phyloP scores from a whole-genome alignment of 225 moss, liverwort and hornwort species.

The Takakia lepidozioides region DNA sequence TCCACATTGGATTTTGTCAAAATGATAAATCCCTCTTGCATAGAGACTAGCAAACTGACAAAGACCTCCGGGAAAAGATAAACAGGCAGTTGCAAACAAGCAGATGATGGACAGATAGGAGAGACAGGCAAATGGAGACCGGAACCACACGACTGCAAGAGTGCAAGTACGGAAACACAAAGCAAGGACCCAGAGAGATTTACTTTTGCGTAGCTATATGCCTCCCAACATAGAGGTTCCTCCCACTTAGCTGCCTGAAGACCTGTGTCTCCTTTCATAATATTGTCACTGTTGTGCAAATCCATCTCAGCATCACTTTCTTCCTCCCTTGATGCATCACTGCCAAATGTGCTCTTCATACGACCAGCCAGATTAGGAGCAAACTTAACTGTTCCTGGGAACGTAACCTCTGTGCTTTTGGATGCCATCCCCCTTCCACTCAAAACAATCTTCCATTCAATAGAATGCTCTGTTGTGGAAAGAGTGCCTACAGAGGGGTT shows the following conservation, averaged over 20 bases:
- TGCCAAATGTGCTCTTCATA: conserved; percentile 9
- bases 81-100: too few relatives aligned
- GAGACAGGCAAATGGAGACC: too few relatives aligned
- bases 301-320: conserved; percentile 49
- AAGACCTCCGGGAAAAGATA: too few relatives aligned
- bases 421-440: conserved; percentile 49
- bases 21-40: too few relatives aligned
- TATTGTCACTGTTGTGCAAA: conserved; percentile 43
- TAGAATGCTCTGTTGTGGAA: conserved; percentile 70
- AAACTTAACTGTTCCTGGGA: conserved; percentile 91
- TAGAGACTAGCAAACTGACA: too few relatives aligned
- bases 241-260: conserved; percentile 72
- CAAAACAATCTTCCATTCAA: conserved; percentile 86
- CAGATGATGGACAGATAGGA: too few relatives aligned
- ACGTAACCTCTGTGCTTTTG: conserved; percentile 75
- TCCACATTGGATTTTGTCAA: too few relatives aligned
- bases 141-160: too few relatives aligned
- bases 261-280: conserved; percentile 48
- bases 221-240: conserved; percentile 95
- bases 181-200: neutral
- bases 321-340: conserved; percentile 19
- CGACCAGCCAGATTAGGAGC: conserved; percentile 23
- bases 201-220: conserved; percentile 90
- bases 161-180: too few relatives aligned
- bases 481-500: conserved; percentile 78